Conservation (phyloP, 305 asterid species). For the Solanum hybrid region DNA sequence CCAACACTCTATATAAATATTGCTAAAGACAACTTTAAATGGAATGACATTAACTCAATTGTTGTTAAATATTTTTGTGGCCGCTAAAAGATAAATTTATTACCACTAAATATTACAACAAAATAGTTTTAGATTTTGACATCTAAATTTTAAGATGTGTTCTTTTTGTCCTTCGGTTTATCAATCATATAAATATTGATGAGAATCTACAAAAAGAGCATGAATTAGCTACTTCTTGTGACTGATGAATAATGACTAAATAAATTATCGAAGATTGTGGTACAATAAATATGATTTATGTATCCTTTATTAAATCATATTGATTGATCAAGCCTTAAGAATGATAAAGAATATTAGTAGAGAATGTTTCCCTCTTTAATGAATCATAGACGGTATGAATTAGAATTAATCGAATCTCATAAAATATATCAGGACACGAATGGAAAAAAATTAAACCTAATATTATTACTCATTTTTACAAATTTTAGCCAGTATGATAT, state of each 20-base stretch:
- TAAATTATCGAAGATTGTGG: not conserved
- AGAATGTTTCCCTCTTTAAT: not conserved
- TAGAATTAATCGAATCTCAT: fast-evolving
- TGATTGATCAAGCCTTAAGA: not conserved
- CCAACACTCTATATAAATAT: not conserved
- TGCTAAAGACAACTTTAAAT: fast-evolving
- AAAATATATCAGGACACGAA: not conserved
- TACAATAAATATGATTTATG: not conserved
- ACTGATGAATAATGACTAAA: not conserved
- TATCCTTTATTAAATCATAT: not conserved
- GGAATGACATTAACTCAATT: not conserved
- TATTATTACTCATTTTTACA: not conserved
- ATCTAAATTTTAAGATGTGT: not conserved
- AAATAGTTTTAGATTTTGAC: not conserved
- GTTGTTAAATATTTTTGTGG: not conserved
- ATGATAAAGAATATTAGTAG: not conserved
- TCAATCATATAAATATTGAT: not conserved
- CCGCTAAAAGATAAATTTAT: not conserved
- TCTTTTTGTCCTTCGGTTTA: not conserved
- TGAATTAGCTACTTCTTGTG: not conserved
- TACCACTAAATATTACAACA: not conserved
- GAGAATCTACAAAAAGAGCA: not conserved
- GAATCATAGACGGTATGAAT: not conserved
- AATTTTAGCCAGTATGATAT: not conserved
- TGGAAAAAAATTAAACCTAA: not conserved